These are phyloP conservation scores for Quercus lobata DNA, from an alignment of 331 rosid genomes.

Conservation along the genomic window DNA sequence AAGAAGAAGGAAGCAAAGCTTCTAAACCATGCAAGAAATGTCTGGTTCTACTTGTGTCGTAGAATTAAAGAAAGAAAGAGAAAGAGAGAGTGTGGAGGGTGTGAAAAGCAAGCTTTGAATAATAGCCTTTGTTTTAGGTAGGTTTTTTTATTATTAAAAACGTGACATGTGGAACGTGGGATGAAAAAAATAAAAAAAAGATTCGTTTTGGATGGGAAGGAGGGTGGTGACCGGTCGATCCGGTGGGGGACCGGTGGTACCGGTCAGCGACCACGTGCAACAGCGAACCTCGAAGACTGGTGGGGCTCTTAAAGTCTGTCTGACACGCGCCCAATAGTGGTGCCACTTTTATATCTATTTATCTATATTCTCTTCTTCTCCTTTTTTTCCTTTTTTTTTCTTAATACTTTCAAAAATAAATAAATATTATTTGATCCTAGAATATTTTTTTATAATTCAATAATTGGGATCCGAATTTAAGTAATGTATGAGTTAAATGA, in stretches of 20 bases:
- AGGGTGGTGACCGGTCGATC: constrained; percentile 13
- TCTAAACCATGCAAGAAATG: neutral
- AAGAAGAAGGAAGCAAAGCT: neutral
- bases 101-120: neutral
- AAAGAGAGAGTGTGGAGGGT: neutral
- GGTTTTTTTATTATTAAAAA: neutral
- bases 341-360: too few species aligned
- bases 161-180: constrained; percentile 17
- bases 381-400: too few species aligned
- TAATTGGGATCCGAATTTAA: too few species aligned
- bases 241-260: neutral
- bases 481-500: too few species aligned
- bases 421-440: neutral
- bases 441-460: too few species aligned
- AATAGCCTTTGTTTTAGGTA: neutral
- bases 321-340: constrained; percentile 12
- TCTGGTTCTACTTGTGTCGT: constrained; percentile 1
- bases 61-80: neutral
- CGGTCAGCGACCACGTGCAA: constrained; percentile 34
- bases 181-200: constrained; percentile 1
- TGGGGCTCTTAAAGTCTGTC: neutral
- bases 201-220: neutral
- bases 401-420: neutral
- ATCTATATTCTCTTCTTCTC: too few species aligned
- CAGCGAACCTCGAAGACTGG: neutral